A percentile compares a stretch with the other conserved stretches of the same genome.
Conservation (phyloP, 192 early-diverging fungal genomes). For the Mortierella alpina region DNA sequence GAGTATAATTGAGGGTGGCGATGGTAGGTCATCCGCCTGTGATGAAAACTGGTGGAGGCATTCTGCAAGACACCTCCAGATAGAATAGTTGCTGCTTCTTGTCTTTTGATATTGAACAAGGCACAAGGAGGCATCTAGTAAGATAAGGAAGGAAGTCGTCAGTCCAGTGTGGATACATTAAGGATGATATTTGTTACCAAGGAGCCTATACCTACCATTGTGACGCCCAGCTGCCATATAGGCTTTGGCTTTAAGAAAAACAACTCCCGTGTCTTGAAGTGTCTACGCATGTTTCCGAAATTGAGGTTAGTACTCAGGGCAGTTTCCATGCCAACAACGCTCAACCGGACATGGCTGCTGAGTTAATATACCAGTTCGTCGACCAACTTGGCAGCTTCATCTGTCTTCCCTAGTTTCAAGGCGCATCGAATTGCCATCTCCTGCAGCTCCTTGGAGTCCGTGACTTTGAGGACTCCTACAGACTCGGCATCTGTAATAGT, state of each 20-base stretch:
- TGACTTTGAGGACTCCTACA: conserved; percentile 27
- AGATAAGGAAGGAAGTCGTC: not conserved
- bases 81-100: conserved; percentile 41
- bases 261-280: conserved; percentile 25
- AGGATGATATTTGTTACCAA: not conserved
- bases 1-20: not conserved
- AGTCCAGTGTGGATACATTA: not conserved
- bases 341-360: not conserved
- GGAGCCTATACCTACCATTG: conserved; percentile 9
- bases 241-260: conserved; percentile 41
- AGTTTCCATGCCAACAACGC: too few species aligned
- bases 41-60: conserved; percentile 11
- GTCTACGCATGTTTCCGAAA: conserved; percentile 1
- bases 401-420: conserved; percentile 12
- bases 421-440: conserved; percentile 44
- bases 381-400: conserved; percentile 12
- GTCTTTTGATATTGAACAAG: conserved; percentile 38
- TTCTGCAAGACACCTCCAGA: conserved; percentile 33
- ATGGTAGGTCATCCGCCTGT: not conserved
- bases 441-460: conserved; percentile 49
- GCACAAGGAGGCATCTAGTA: conserved; percentile 15
- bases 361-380: conserved; percentile 20
- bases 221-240: conserved; percentile 28
- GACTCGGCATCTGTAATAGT: not conserved
- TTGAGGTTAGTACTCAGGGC: too few species aligned